Evolutionary conservation across 2,329 filamentous ascomycete species (phyloP), one percentile per base, ranked within the genome.

Genomic region (Fusarium sp.): DNA sequence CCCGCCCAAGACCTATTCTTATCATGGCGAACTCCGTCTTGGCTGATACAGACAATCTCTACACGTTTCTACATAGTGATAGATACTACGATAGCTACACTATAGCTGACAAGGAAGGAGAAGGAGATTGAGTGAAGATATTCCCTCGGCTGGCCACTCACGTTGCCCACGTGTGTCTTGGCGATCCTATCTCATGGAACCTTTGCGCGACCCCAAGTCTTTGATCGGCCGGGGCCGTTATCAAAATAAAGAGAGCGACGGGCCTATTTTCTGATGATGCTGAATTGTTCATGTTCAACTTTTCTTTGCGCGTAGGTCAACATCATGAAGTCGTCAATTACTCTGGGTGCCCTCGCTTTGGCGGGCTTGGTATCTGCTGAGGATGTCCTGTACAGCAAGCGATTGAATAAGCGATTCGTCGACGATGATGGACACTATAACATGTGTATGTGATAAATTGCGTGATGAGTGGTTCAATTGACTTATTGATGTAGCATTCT

Each of bases 341-440:
- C 73, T 42, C 50, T 78, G 49, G 64, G 63, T 54, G 68, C 74
- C 5, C 58, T 79, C 50, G 78, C 79, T 25, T 59, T 82, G 46
- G 75, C 73, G 6, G 71, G 79, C n/a, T 76, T 80, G 35, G 79
- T 74, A n/a, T 75, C 64, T 37, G 75, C 80, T 44, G 84, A 86
- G 60, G 87, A 89, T 76, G 83, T 83, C 18, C 81, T 89, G 32
- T 83, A 85, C 75, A 89, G 86, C 79, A 82, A 82, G 72, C 85
- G 85, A 38, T 73, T 87, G 44, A 74, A 78, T 44, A 89, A 88
- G 82, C 86, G 88, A 38, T 86, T 84, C 67, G 80, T 87, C 52
- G 85, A 88, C 72, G 79, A 80, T 30, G 77, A 83, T 8, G 87
- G 86, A 40, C 84, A 89, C 73, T 88, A 85, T 78, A 89, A 89